phyloP scores from a whole-genome alignment of 176 grass and related monocot species.

The Ampelocalamus luodianensis region DNA sequence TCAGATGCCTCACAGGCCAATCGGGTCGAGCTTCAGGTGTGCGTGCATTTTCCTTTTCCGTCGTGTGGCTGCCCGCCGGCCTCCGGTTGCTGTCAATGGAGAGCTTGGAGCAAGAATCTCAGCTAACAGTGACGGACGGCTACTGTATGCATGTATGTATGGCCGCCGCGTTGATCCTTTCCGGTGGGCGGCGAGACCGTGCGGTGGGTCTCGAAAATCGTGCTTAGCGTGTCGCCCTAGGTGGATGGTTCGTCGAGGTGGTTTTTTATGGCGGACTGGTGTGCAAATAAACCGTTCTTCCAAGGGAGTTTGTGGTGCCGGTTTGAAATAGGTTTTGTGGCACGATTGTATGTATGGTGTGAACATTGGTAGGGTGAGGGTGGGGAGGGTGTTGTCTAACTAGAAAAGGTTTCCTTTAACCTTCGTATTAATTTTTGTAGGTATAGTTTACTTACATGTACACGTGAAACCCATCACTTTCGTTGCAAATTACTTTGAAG shows the following conservation, averaged over 20 bases:
- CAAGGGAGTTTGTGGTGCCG: background rate
- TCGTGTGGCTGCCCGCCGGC: slow-evolving; percentile 4
- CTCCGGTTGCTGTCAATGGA: slow-evolving; percentile 8
- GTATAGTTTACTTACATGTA: too few relatives aligned
- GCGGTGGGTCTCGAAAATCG: background rate
- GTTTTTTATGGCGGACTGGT: too few relatives aligned
- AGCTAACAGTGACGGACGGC: background rate
- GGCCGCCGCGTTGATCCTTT: background rate
- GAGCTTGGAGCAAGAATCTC: background rate
- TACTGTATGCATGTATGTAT: background rate
- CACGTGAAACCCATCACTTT: background rate
- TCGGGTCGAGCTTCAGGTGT: background rate
- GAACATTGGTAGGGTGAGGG: background rate
- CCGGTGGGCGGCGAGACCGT: rapidly evolving
- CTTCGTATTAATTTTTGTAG: too few relatives aligned
- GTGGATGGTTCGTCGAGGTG: too few relatives aligned
- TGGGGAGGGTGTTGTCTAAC: background rate
- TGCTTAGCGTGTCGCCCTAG: too few relatives aligned
- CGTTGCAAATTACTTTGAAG: background rate
- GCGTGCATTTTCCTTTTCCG: background rate
- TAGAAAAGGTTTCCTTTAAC: background rate
- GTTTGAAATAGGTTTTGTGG: background rate
- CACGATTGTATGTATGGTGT: background rate
- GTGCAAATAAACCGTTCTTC: background rate
- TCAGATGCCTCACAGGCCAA: background rate